phyloP scores from a whole-genome alignment of 192 early-diverging fungal species.

The Coemansia sp. region DNA sequence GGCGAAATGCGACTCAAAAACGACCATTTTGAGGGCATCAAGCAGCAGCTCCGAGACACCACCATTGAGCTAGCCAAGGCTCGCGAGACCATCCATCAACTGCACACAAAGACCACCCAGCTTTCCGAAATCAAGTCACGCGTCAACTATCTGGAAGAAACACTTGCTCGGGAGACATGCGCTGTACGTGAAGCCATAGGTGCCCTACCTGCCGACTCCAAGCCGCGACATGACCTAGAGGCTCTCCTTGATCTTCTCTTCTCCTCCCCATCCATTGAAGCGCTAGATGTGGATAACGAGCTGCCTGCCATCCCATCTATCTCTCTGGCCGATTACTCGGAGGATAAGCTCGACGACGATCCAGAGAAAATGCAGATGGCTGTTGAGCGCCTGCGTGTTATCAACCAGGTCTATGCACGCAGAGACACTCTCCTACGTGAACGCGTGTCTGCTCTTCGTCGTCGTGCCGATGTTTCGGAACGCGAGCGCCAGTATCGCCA shows the following conservation, averaged over 20 bases:
- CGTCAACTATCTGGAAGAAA: conserved; percentile 59
- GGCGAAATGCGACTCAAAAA: conserved; percentile 59
- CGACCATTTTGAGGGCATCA: conserved; percentile 53
- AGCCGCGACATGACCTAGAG: conserved; percentile 26
- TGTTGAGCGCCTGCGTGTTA: conserved; percentile 35
- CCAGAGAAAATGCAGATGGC: conserved; percentile 24
- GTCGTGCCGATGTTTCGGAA: conserved; percentile 53
- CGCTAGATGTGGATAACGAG: conserved; percentile 1
- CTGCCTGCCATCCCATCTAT: background rate
- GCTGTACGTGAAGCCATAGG: conserved; percentile 41
- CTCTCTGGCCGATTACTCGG: background rate
- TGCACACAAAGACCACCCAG: conserved; percentile 51
- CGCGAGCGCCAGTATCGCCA: conserved; percentile 76
- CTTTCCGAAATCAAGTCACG: conserved; percentile 58
- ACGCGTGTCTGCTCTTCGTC: conserved; percentile 56
- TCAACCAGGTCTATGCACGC: conserved; percentile 45
- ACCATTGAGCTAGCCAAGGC: conserved; percentile 57
- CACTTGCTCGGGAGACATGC: conserved; percentile 50
- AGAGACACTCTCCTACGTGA: conserved; percentile 50
- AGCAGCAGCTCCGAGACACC: conserved; percentile 52
- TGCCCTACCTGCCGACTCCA: conserved; percentile 22
- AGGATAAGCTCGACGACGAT: conserved; percentile 21
- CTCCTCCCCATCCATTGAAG: background rate
- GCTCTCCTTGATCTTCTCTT: conserved; percentile 22
- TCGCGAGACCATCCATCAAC: conserved; percentile 51